phyloP scores from a whole-genome alignment of 371 early-diverging fungal genomes.

The Lichtheimia ramosa region DNA sequence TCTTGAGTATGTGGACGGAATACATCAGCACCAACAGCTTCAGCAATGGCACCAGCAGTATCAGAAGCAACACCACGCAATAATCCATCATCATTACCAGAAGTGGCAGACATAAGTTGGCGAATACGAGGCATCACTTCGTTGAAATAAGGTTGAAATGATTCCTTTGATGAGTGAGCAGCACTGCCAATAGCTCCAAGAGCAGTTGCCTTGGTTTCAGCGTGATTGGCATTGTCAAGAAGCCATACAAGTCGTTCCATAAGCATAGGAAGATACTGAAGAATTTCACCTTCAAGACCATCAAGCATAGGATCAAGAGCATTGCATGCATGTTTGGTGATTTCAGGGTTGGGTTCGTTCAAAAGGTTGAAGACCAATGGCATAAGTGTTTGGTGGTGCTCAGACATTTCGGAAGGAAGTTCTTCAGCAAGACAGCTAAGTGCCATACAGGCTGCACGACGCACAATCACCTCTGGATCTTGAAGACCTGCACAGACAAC shows the following conservation, averaged over 20 bases:
- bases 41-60: constrained; percentile 79
- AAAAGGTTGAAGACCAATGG: constrained; percentile 79
- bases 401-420: constrained; percentile 73
- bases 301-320: constrained; percentile 84
- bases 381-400: constrained; percentile 74
- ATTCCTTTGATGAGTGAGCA: constrained; percentile 75
- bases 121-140: constrained; percentile 69
- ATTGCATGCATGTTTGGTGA: constrained; percentile 75
- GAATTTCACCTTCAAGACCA: constrained; percentile 70
- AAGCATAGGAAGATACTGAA: constrained; percentile 73
- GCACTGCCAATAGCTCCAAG: constrained; percentile 84
- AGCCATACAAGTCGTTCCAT: constrained; percentile 78
- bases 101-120: constrained; percentile 66
- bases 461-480: constrained; percentile 74
- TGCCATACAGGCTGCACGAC: constrained; percentile 86
- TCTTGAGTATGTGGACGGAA: constrained; percentile 76
- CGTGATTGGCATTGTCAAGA: constrained; percentile 58
- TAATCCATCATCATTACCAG: constrained; percentile 60
- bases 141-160: constrained; percentile 75
- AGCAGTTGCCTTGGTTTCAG: constrained; percentile 71
- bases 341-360: constrained; percentile 66
- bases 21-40: constrained; percentile 78
- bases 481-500: constrained; percentile 75
- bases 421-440: constrained; percentile 80
- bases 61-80: constrained; percentile 85